Conservation (phyloP, 495 filamentous ascomycete species). For the Xylaria curta region DNA sequence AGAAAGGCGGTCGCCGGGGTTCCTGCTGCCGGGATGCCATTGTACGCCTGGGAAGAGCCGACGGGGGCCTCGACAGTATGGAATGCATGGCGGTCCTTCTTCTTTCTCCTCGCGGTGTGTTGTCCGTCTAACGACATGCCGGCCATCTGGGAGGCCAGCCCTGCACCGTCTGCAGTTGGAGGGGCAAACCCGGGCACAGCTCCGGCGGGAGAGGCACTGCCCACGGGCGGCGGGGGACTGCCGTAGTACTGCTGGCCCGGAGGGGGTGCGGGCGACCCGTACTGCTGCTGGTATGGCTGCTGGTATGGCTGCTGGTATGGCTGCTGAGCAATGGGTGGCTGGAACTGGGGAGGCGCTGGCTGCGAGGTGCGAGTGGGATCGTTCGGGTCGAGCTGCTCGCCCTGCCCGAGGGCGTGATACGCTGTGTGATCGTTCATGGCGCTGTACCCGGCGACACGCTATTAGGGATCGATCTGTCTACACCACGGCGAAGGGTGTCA, state of each 20-base stretch:
- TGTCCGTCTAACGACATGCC: slow-evolving; percentile 68
- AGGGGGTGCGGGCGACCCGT: slow-evolving; percentile 44
- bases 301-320: slow-evolving; percentile 70
- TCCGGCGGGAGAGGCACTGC: slow-evolving; percentile 39
- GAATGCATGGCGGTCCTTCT: slow-evolving; percentile 93
- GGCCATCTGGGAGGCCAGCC: slow-evolving; percentile 86
- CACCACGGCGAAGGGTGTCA: slow-evolving; percentile 18
- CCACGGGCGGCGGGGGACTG: slow-evolving; percentile 40
- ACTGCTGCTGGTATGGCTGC: slow-evolving; percentile 72
- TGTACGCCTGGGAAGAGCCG: slow-evolving; percentile 68
- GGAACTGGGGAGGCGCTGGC: slow-evolving; percentile 64
- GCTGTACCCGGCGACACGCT: neutral
- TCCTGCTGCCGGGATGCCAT: slow-evolving; percentile 65
- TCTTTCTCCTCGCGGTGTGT: slow-evolving; percentile 69
- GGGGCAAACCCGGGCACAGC: slow-evolving; percentile 46
- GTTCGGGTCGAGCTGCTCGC: slow-evolving; percentile 65
- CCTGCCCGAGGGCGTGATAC: slow-evolving; percentile 76
- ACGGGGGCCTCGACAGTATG: slow-evolving; percentile 80
- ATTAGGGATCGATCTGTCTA: neutral
- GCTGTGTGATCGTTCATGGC: slow-evolving; percentile 77
- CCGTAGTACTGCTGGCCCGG: slow-evolving; percentile 45
- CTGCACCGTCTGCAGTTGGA: slow-evolving; percentile 53
- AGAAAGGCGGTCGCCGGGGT: slow-evolving; percentile 71
- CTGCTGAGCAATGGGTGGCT: slow-evolving; percentile 56
- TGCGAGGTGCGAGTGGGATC: slow-evolving; percentile 64